Evolutionary conservation across 441 rosid genomes (phyloP).

Genomic region (Corymbia calophylla): DNA sequence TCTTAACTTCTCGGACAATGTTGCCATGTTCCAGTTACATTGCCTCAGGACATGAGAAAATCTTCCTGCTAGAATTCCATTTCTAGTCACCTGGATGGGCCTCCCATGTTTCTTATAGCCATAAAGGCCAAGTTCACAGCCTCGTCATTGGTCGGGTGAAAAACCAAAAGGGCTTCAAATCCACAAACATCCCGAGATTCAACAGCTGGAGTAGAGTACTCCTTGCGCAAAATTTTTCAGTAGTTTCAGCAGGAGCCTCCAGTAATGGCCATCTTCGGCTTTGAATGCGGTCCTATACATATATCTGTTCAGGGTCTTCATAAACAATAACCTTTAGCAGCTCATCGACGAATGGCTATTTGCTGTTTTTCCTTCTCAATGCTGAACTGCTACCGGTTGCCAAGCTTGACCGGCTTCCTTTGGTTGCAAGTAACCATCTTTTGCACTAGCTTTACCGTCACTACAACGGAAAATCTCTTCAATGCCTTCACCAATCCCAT

Average conservation of each 20-base stretch:
- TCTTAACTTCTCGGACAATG: neutral
- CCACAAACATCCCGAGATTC: neutral
- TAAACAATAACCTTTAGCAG: neutral
- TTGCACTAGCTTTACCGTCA: accelerated
- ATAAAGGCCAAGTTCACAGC: neutral
- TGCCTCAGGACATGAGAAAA: neutral
- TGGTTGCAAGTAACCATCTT: neutral
- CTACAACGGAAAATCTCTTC: neutral
- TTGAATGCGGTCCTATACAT: neutral
- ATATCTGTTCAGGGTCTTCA: neutral
- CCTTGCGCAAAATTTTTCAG: accelerated
- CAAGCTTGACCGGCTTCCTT: neutral
- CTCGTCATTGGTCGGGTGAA: accelerated
- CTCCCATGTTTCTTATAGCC: neutral
- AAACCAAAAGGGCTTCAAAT: accelerated
- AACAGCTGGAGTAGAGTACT: neutral
- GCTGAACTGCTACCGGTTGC: neutral
- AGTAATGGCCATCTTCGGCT: accelerated
- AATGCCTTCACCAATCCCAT: accelerated
- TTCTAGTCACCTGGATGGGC: neutral
- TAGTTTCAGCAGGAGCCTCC: neutral
- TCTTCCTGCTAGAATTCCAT: neutral
- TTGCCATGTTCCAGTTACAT: neutral
- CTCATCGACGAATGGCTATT: neutral
- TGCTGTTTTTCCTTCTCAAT: neutral